Base-by-base conservation (phyloP, 768 basidiomycete genomes). In the Pleurotus tuber-regium region DNA sequence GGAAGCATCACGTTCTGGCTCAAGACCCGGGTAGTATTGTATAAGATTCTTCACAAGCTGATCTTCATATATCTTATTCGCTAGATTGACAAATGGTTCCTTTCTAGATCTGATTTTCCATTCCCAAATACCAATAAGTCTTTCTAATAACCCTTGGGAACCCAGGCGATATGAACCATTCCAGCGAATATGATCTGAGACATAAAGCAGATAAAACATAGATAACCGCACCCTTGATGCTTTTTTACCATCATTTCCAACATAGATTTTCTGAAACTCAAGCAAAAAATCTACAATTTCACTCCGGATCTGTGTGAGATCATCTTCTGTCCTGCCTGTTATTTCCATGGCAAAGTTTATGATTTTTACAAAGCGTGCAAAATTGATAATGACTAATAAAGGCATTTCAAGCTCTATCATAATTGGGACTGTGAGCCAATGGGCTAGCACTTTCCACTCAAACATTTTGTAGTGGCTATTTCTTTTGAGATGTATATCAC, bases 381-480 rank as follows among this genome's bases (percentile, higher is more conserved):
- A 68, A 50, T 66, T 69, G 25, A 56, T 10, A 1, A 71, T 51
- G 3, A 69, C 52, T 1, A 18, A 1, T 5, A 52, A 16, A 31
- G 63, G 42, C 30, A 70, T 56, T 28, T 54, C 60, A 16, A 69
- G 43, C 52, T 71, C 68, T 10, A 67, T 57, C 4, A 60, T 63
- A 40, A 71, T 66, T 3, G 67, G 67, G 14, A 69, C n/a, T 39
- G 68, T 56, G 47, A 64, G 69, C 68, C 70, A 70, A 41, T 71
- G 67, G 2, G 66, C 24, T 1, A 71, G 49, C 21, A 63, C 67
- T 66, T 69, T 71, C 65, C 64, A 70, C 57, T 68, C 66, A 54
- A 63, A 71, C 0, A 63, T 59, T 48, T 70, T 71, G 52, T 69
- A 70, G 46, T 69, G 68, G 43, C 67, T 70, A 19, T 70, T 66